Evolutionary conservation across 2,329 filamentous ascomycete species (phyloP), one percentile per base, ranked within the genome.

Genomic region (Aspergillus sp.): DNA sequence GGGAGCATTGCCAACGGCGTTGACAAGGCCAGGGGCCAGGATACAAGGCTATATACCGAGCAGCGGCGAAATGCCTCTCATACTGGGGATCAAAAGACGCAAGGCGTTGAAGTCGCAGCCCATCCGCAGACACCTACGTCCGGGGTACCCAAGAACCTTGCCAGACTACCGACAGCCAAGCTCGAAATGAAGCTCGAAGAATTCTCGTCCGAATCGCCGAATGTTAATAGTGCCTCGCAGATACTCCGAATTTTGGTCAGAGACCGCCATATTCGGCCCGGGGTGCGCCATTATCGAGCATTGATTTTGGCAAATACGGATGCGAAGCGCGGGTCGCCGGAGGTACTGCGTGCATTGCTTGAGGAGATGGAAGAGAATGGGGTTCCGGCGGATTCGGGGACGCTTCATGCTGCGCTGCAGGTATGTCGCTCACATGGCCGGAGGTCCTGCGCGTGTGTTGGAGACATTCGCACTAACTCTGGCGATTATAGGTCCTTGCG

Each of bases 321-420:
- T 59, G 72, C 77, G 1, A 57, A 68, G 30, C 62, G 77, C 44
- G 90, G 89, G 6, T 88, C 85, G 4, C 82, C 82, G 2, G 73
- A 74, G 29, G 77, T 79, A 41, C 77, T 91, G 27, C 64, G 68
- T 32, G 70, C 68, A 19, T 70, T 94, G n/a, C 68, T 95, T 27
- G 69, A 78, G 26, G 88, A 95, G 57, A 86, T 96, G 82, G 73
- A 76, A 39, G 62, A 68, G 1, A 71, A 76, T 38, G 75, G 73
- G 0, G 72, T 96, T 40, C 69, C 78, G 38, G 74, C 81, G 5
- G 86, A 88, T 54, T 75, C 76, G 1, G 73, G 74, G 3, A 76
- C 86, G 2, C 91, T 87, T 57, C 83, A 90, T 64, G 80, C 80
- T 51, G 80, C 84, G 2, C 69, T 96, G 35, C 80, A 82, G 64